Conservation (phyloP, 441 rosid species). For the Croton setiger region DNA sequence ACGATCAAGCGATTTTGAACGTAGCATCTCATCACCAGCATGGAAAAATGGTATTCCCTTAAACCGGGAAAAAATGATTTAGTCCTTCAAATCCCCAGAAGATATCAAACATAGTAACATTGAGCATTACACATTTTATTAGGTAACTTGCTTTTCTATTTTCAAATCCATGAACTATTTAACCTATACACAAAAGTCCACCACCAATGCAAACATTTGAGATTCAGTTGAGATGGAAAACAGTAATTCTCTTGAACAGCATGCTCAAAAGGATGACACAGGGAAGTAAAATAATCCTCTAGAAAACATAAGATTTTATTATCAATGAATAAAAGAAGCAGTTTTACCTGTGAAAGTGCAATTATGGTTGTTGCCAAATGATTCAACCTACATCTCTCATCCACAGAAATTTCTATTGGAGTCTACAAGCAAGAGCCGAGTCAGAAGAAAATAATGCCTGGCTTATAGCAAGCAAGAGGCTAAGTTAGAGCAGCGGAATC, state of each 20-base stretch:
- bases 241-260: neutral
- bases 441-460: conserved; percentile 8
- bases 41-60: conserved; percentile 99
- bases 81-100: neutral
- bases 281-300: neutral
- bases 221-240: neutral
- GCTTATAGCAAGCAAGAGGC: conserved; percentile 20
- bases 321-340: neutral
- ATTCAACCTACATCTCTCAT: conserved; percentile 85
- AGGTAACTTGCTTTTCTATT: neutral
- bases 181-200: neutral
- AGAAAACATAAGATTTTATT: neutral
- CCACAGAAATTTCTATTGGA: conserved; percentile 63
- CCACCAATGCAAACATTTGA: neutral
- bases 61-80: conserved; percentile 9
- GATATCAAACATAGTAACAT: neutral
- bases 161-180: neutral
- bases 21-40: conserved; percentile 90
- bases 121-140: neutral
- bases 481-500: conserved; percentile 20
- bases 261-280: neutral
- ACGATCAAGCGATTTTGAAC: conserved; percentile 96
- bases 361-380: conserved; percentile 80
- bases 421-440: conserved; percentile 47
- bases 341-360: conserved; percentile 75